Evolutionary conservation across 352 stramenopile genomes (phyloP), one percentile per base, ranked within the genome.

Genomic region (Peronospora destructor): DNA sequence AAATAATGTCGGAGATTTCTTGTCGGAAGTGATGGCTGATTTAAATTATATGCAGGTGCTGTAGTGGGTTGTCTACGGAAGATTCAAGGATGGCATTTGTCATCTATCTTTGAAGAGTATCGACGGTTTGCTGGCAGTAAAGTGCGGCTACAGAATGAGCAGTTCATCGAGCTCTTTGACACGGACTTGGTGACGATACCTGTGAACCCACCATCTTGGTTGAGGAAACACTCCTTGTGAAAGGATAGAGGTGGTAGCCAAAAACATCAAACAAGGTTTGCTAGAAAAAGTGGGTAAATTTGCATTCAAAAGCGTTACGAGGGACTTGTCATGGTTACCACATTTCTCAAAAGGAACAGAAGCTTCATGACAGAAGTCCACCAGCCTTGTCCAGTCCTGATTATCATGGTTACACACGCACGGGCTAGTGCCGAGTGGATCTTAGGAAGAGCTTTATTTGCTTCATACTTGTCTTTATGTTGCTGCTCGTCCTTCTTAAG

Each of bases 81-180:
- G 71, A 93, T 94, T 54, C 87, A 96, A 68, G 76, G 91, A 47
- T 96, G 87, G 87, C 89, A 94, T 54, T 60, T 96, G 56, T 95
- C 84, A 26, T 95, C 85, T 4, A 96, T 96, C 53, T 96, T 95
- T 51, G 87, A 96, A 59, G 87, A 96, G 64, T 96, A 96, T 60
- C 76, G 87, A 25, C 80, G 85, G 48, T 96, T 95, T 47, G 87
- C 85, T 4, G 80, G 77, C 47, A 93, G 73, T 50, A 94, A 95
- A 66, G 85, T 96, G 60, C 69, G 84, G 30, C 81, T 95, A 17
- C 85, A 95, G 62, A 96, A 95, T 67, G 87, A 96, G 65, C 87
- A 96, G 61, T 96, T 96, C 66, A 96, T 96, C 44, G 87, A 96
- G 56, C 75, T 96, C n/a, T 96, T 96, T 55, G 88, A 97, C 59